These are phyloP conservation scores for Pythium brachiatum DNA, from an alignment of 352 stramenopile genomes.

Conservation along the genomic window DNA sequence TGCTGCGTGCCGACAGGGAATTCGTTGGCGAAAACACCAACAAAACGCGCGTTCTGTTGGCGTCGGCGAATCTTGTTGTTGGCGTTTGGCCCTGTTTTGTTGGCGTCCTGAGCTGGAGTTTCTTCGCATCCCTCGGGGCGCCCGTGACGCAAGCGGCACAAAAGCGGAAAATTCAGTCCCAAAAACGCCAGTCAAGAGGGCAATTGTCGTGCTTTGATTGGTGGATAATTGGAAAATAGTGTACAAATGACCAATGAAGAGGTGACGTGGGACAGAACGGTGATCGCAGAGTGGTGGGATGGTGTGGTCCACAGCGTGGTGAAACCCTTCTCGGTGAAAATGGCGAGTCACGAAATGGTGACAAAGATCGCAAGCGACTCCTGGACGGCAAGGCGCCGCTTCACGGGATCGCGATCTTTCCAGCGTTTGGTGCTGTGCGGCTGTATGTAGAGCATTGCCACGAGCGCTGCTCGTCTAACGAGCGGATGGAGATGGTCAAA, in stretches of 20 bases:
- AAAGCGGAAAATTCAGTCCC: neutral
- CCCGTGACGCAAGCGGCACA: constrained; percentile 13
- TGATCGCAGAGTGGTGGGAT: neutral
- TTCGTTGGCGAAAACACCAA: neutral
- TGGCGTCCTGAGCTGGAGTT: neutral
- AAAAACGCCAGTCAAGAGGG: neutral
- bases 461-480: too few species aligned
- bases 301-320: neutral
- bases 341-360: neutral
- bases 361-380: neutral
- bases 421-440: too few species aligned
- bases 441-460: too few species aligned
- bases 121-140: constrained; percentile 2
- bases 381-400: too few species aligned
- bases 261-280: neutral
- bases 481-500: too few species aligned
- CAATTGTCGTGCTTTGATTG: constrained; percentile 4
- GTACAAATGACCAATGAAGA: neutral
- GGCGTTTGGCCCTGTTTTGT: neutral
- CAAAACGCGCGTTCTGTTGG: neutral
- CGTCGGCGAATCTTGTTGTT: constrained; percentile 7
- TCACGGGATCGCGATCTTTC: too few species aligned
- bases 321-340: too few species aligned
- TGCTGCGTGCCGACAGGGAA: neutral
- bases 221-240: neutral